Conservation (phyloP, 805 yeast genomes). For the Debaryomyces hansenii region DNA sequence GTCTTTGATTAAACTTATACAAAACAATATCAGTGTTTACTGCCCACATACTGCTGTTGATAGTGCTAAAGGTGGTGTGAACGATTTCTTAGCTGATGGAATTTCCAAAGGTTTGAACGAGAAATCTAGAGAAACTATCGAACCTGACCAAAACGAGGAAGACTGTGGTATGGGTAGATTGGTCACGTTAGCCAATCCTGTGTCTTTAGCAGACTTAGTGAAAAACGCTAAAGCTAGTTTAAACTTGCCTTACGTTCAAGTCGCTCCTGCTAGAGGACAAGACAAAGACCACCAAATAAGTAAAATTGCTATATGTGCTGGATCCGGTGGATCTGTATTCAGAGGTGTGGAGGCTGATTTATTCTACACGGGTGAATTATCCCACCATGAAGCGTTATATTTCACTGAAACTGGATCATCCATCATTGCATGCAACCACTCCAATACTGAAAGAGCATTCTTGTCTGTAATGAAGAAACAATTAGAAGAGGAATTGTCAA, state of each 20-base stretch:
- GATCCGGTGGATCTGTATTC: slow-evolving; percentile 85
- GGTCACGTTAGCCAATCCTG: slow-evolving; percentile 47
- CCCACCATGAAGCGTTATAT: slow-evolving; percentile 86
- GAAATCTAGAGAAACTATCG: slow-evolving; percentile 36
- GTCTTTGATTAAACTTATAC: slow-evolving; percentile 70
- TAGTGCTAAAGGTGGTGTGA: slow-evolving; percentile 90
- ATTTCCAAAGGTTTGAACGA: slow-evolving; percentile 33
- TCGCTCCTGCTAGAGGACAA: slow-evolving; percentile 43
- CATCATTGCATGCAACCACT: slow-evolving; percentile 81
- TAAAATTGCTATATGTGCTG: slow-evolving; percentile 88
- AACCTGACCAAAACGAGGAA: slow-evolving; percentile 41
- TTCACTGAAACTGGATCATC: slow-evolving; percentile 69
- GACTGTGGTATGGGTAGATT: slow-evolving; percentile 84
- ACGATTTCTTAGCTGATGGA: slow-evolving; percentile 83
- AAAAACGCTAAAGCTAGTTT: slow-evolving; percentile 53
- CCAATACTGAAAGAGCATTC: slow-evolving; percentile 91
- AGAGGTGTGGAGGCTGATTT: slow-evolving; percentile 63
- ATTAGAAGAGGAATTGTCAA: slow-evolving; percentile 45
- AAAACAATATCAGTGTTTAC: slow-evolving; percentile 82
- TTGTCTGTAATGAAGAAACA: slow-evolving; percentile 52
- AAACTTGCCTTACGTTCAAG: slow-evolving; percentile 57
- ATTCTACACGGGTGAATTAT: slow-evolving; percentile 86
- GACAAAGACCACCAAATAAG: slow-evolving; percentile 35
- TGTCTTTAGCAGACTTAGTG: slow-evolving; percentile 47
- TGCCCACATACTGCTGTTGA: slow-evolving; percentile 97